Evolutionary conservation across 257 asterid species (phyloP), one percentile per base, ranked within the genome.

Genomic region (Penstemon eatonii): DNA sequence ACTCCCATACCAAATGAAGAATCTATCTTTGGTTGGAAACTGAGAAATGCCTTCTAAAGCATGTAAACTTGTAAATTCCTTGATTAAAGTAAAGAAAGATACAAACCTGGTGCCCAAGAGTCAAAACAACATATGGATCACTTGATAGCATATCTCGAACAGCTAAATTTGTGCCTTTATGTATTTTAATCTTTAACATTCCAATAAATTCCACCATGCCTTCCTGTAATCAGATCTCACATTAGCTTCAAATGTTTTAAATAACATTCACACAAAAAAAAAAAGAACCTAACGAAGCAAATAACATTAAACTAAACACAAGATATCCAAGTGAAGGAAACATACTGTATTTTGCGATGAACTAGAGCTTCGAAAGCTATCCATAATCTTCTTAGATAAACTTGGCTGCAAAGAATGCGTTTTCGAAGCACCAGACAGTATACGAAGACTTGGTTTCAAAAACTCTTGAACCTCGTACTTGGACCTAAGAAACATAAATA

Each of bases 111-210:
- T 74, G 76, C 33, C 99, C 99, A 60, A 94, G 91, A 67, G 75
- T 75, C 81, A 94, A 71, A 72, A 89, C 80, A 67, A 94, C 83
- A 71, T 94, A 94, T 18, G 99, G 99, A 85, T 94, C 99, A 64
- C 99, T 94, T n/a, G 99, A 83, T 73, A 84, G 82, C 99, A 91
- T 94, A 82, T 94, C 99, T 51, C 97, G 95, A 67, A 94, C 76
- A 53, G 96, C 99, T 84, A 94, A 82, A 73, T 94, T 91, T 40
- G 91, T 82, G 79, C 99, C 99, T 82, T 83, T 87, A 10, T 84
- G 76, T 67, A 94, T 84, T 81, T 72, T 89, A 64, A 91, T 44
- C 89, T 87, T 94, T 86, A 94, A 57, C 63, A 74, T 72, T 66
- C 99, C 99, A 73, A 94, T 76, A 74, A 57, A 76, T 65, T 85